Evolutionary conservation across 179 eudicot genomes (phyloP).

Genomic region (Beta macrorhiza): DNA sequence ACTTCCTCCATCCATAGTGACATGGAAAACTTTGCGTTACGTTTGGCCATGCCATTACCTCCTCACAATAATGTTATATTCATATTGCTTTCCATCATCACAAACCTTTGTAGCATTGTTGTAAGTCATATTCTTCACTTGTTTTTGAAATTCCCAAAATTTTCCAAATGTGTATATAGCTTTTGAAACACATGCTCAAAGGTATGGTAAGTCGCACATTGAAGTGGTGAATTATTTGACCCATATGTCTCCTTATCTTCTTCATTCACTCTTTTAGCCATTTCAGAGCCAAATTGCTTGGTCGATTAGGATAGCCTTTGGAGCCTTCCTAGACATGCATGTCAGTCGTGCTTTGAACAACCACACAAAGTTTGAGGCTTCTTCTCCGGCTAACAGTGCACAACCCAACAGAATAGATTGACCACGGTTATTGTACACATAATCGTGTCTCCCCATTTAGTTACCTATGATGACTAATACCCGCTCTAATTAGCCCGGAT

Average conservation of each 20-base stretch:
- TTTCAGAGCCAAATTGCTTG: not conserved
- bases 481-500: too few relatives aligned
- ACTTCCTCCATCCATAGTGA: not conserved
- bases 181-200: constrained; percentile 6
- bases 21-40: not conserved
- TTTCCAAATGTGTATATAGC: not conserved
- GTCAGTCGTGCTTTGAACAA: constrained; percentile 17
- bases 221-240: not conserved
- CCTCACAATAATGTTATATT: not conserved
- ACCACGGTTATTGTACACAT: constrained; percentile 15
- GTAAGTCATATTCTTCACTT: not conserved
- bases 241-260: constrained; percentile 1
- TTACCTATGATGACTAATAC: too few relatives aligned
- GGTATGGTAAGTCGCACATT: not conserved
- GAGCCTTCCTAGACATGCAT: constrained; percentile 6
- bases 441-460: too few relatives aligned
- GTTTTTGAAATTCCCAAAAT: not conserved
- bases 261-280: not conserved
- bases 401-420: constrained; percentile 23
- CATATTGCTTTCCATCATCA: not conserved
- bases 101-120: not conserved
- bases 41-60: not conserved
- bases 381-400: constrained; percentile 20
- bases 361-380: constrained; percentile 11
- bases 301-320: not conserved